Conservation (phyloP, 192 early-diverging fungal species). For the Dispira simplex region DNA sequence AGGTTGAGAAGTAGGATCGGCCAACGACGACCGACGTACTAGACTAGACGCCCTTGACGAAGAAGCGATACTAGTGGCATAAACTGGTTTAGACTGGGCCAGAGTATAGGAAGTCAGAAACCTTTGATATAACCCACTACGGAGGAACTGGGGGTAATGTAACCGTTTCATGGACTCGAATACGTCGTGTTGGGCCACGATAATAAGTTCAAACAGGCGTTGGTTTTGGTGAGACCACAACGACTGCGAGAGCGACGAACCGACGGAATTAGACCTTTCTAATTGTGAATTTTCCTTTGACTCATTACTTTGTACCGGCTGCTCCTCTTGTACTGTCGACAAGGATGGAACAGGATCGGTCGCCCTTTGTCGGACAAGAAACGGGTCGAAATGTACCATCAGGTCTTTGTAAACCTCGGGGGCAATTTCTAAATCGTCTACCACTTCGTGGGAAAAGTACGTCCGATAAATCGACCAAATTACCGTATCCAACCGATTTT, state of each 20-base stretch:
- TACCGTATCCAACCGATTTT: conserved; percentile 16
- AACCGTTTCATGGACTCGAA: conserved; percentile 41
- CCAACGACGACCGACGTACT: too few species aligned
- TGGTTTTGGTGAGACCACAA: conserved; percentile 2
- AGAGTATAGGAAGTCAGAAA: conserved; percentile 31
- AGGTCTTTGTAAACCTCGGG: conserved; percentile 11
- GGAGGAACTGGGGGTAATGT: conserved; percentile 42
- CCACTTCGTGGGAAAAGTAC: conserved; percentile 22
- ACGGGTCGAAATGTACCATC: not conserved
- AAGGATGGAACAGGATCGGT: not conserved
- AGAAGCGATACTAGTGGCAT: too few species aligned
- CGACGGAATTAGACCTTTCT: too few species aligned
- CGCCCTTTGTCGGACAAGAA: not conserved
- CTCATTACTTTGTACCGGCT: too few species aligned
- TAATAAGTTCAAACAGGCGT: conserved; percentile 20
- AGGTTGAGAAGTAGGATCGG: too few species aligned
- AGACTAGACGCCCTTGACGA: too few species aligned
- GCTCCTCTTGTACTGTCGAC: not conserved
- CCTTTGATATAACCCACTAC: conserved; percentile 42
- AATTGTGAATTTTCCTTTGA: too few species aligned
- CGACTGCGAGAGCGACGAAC: not conserved
- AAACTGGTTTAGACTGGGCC: too few species aligned
- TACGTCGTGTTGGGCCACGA: conserved; percentile 38
- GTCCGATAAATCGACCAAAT: conserved; percentile 27
- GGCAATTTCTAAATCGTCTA: conserved; percentile 17